Conservation (phyloP, 352 stramenopile species). For the Globisporangium carolinianum region DNA sequence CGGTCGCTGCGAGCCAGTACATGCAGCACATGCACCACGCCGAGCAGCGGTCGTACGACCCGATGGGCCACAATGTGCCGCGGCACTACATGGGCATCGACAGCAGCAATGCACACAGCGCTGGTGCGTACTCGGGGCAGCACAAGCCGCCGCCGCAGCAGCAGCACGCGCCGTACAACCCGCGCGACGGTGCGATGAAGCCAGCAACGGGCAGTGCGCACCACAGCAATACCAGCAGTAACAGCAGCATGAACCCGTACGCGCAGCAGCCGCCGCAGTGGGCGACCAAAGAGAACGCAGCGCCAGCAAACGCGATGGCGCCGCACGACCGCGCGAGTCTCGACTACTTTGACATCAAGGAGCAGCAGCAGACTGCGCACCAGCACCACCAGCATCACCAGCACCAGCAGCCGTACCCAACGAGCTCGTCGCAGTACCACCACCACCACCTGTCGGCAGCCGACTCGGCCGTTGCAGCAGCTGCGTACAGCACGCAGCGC, state of each 20-base stretch:
- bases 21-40: conserved; percentile 67
- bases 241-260: conserved; percentile 23
- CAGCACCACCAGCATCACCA: conserved; percentile 33
- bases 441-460: conserved; percentile 51
- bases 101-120: conserved; percentile 7
- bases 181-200: conserved; percentile 32
- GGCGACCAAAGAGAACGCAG: conserved; percentile 37
- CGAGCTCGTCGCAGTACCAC: conserved; percentile 52
- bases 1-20: conserved; percentile 36
- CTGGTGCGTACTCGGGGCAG: conserved; percentile 19
- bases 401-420: conserved; percentile 32
- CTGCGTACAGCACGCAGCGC: conserved; percentile 44
- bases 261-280: conserved; percentile 52
- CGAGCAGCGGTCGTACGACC: conserved; percentile 71
- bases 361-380: conserved; percentile 36
- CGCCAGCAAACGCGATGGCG: conserved; percentile 9
- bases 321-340: conserved; percentile 28
- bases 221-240: conserved; percentile 4
- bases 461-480: conserved; percentile 47
- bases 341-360: conserved; percentile 79
- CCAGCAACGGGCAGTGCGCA: neutral
- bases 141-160: conserved; percentile 20
- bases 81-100: conserved; percentile 61
- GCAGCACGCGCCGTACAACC: conserved; percentile 11
- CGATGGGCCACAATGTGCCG: conserved; percentile 36